A percentile compares a stretch with the other conserved stretches of the same genome.
Conservation (phyloP, 2,329 filamentous ascomycete genomes). For the Cordyceps cateniannulata region DNA sequence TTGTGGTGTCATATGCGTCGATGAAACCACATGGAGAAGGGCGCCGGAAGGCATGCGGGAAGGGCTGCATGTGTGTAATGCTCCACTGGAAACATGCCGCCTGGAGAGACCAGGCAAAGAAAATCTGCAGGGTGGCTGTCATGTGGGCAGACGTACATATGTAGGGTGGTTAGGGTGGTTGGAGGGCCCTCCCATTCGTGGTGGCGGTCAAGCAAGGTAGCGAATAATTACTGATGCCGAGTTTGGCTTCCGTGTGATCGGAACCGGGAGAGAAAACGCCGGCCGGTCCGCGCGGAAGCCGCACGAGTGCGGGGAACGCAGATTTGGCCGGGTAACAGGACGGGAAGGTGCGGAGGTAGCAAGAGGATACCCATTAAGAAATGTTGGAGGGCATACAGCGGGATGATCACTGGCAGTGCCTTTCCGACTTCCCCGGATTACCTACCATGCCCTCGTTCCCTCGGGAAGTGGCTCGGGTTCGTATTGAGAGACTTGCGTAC, state of each 20-base stretch:
- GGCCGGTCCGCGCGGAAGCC: not conserved
- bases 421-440: too few relatives aligned
- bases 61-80: not conserved
- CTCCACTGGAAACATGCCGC: not conserved
- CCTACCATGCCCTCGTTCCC: too few relatives aligned
- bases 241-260: constrained; percentile 9
- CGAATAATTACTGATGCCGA: not conserved
- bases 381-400: too few relatives aligned
- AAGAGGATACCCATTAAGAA: too few relatives aligned
- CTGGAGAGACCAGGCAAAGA: not conserved
- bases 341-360: not conserved
- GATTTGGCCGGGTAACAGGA: not conserved
- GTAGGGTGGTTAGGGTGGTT: not conserved
- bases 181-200: not conserved
- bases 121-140: not conserved
- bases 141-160: not conserved
- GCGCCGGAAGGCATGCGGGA: not conserved
- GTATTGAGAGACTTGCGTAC: too few relatives aligned
- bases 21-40: not conserved
- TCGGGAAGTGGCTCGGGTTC: too few relatives aligned
- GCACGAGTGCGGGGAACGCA: not conserved
- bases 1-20: not conserved
- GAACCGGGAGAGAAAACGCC: constrained; percentile 5
- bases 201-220: not conserved
- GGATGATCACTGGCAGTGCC: too few relatives aligned